phyloP scores from a whole-genome alignment of 148 eudicot species.

The Chenopodium album region DNA sequence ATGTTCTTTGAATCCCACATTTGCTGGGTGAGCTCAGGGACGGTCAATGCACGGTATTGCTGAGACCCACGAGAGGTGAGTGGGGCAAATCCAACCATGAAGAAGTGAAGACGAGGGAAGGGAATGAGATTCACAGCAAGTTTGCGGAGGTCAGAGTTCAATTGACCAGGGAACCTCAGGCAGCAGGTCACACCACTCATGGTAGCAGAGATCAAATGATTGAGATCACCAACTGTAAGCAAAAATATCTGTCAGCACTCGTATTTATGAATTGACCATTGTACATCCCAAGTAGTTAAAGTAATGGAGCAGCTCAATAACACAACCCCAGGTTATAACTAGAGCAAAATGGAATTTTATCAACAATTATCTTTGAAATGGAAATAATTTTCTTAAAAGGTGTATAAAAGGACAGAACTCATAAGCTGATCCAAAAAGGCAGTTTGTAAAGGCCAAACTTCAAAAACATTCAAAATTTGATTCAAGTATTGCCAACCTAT shows the following conservation, averaged over 20 bases:
- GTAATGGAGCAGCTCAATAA: background rate
- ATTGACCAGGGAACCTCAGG: slow-evolving; percentile 46
- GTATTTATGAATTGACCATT: no score
- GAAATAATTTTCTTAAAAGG: background rate
- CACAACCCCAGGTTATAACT: background rate
- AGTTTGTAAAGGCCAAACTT: no score
- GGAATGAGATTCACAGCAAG: slow-evolving; percentile 50
- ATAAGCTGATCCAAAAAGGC: background rate
- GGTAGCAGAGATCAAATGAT: slow-evolving; percentile 47
- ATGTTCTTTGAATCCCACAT: slow-evolving; percentile 62
- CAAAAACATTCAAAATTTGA: background rate
- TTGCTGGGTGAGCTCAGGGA: slow-evolving; percentile 59
- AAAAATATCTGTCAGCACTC: background rate
- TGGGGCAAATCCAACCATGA: slow-evolving; percentile 54
- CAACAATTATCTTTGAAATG: background rate
- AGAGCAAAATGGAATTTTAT: no score
- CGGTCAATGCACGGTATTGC: slow-evolving; percentile 46
- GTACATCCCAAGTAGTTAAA: background rate
- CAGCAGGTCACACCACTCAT: slow-evolving; percentile 53
- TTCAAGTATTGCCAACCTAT: background rate
- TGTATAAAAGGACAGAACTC: background rate
- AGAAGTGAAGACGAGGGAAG: slow-evolving; percentile 51
- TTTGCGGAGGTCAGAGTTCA: slow-evolving; percentile 52
- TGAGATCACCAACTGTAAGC: slow-evolving; percentile 43
- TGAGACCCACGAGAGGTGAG: slow-evolving; percentile 51